These are phyloP conservation scores for Gossypium arboreum DNA, from an alignment of 345 rosid genomes.

Conservation along the genomic window DNA sequence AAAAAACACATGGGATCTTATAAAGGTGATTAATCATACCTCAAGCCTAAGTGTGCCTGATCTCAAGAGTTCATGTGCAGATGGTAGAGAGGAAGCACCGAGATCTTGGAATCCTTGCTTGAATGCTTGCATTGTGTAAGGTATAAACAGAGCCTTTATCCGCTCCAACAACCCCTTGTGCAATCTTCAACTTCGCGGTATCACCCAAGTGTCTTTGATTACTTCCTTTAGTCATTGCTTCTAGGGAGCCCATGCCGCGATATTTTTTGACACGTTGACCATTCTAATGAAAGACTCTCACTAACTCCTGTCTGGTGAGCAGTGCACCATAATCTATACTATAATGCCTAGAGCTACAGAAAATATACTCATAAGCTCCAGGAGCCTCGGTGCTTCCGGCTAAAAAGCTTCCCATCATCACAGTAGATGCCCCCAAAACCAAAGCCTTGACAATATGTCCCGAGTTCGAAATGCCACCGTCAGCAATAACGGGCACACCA, in stretches of 20 bases:
- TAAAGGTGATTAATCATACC: slow-evolving; percentile 34
- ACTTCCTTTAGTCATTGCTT: slow-evolving; percentile 97
- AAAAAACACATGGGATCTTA: no score
- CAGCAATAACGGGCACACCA: slow-evolving; percentile 85
- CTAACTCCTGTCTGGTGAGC: not conserved
- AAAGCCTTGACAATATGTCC: slow-evolving; percentile 95
- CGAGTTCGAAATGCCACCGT: slow-evolving; percentile 93
- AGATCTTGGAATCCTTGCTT: slow-evolving; percentile 98
- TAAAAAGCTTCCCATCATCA: slow-evolving; percentile 95
- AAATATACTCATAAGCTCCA: slow-evolving; percentile 46
- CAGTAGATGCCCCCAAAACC: slow-evolving; percentile 84
- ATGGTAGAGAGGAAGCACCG: slow-evolving; percentile 68
- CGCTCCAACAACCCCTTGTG: slow-evolving; percentile 98
- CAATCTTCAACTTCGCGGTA: slow-evolving; percentile 74
- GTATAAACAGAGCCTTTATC: slow-evolving; percentile 90
- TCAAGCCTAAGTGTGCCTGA: slow-evolving; percentile 76
- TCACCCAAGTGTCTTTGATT: slow-evolving; percentile 91
- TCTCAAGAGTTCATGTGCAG: slow-evolving; percentile 72
- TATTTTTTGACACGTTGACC: slow-evolving; percentile 63
- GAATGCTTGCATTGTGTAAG: slow-evolving; percentile 93
- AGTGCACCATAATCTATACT: not conserved
- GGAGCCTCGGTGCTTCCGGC: slow-evolving; percentile 93
- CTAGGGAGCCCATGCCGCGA: slow-evolving; percentile 96
- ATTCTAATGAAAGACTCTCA: slow-evolving; percentile 33
- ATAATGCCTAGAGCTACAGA: not conserved